Base-by-base conservation (phyloP, 169 alveolate genomes). In the Cryptosporidium viatorum region DNA sequence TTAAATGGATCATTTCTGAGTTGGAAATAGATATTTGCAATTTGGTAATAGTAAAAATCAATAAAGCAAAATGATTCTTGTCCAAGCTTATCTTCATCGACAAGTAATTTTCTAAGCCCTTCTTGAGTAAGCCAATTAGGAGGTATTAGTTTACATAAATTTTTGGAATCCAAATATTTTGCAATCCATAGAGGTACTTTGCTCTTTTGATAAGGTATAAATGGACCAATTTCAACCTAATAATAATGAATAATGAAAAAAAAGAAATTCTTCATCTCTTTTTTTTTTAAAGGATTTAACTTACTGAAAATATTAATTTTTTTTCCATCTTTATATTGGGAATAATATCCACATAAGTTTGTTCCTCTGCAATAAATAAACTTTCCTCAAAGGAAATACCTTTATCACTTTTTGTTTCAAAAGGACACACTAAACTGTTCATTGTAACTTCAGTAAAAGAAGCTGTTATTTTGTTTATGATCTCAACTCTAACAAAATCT, bases 191-290 rank as follows among this genome's bases (percentile, higher is more conserved):
- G 50, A 3, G 89, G 89, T 18, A 80, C 74, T 43, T 80, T 65
- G 51, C 89, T 45, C 48, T 62, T 80, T 43, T 80, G 89, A 67
- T 62, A 67, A 14, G 89, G 89, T 21, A 62, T 39, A 48, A 80
- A 80, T n/a, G 89, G 89, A 0, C 89, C 89, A 18, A 80, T 39
- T 31, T 80, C 89, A 80, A 80, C 48, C 89, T 80, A 43, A 12
- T 3, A 45, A 43, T 23, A 16, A 12, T 51, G n/a, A n/a, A n/a
- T n/a, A n/a, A n/a, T n/a, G n/a, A n/a, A 6, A 55, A 12, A 14
- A 45, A 14, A 48, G 12, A 14, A 48, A 48, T 48, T 4, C 1
- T 16, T 48, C 2, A 1, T 12, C 21, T 48, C 3, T 2, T 3
- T 26, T 0, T n/a, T 26, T 9, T 37, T n/a, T 31, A 9, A 69